Evolutionary conservation across 495 filamentous ascomycete genomes (phyloP).

Genomic region (Mycothermus thermophilus): DNA sequence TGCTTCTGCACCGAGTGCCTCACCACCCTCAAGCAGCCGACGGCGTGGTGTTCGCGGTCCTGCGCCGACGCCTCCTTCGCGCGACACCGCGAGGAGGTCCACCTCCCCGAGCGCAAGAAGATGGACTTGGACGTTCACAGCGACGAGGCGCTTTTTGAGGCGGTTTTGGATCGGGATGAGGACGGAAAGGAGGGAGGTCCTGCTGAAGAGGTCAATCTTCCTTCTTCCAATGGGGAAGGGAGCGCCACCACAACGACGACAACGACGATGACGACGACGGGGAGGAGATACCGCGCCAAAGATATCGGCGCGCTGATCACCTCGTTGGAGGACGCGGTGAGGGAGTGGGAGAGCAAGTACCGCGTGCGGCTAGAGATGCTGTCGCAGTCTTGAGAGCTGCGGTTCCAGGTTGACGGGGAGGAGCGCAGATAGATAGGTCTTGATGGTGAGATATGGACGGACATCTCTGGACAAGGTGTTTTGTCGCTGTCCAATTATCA

Average conservation of each 20-base stretch:
- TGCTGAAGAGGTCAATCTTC: too few relatives aligned
- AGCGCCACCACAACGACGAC: background rate
- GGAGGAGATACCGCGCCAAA: slow-evolving; percentile 18
- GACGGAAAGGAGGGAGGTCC: background rate
- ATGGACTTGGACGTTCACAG: slow-evolving; percentile 13
- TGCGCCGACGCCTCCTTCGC: slow-evolving; percentile 30
- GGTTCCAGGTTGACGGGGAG: too few relatives aligned
- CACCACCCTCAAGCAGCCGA: slow-evolving; percentile 15
- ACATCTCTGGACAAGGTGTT: too few relatives aligned
- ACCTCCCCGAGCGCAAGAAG: slow-evolving; percentile 21
- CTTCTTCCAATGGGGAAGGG: too few relatives aligned
- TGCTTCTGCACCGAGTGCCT: slow-evolving; percentile 32
- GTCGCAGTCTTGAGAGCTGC: background rate
- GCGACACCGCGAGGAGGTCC: slow-evolving; percentile 26
- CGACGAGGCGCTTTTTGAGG: slow-evolving; percentile 15
- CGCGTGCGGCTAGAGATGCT: slow-evolving; percentile 6
- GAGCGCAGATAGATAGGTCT: too few relatives aligned
- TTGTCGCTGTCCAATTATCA: too few relatives aligned
- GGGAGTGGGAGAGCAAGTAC: slow-evolving; percentile 24
- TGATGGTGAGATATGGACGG: too few relatives aligned
- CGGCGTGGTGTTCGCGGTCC: slow-evolving; percentile 26
- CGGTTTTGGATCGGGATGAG: slow-evolving; percentile 1
- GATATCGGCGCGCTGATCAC: slow-evolving; percentile 19
- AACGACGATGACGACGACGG: background rate
- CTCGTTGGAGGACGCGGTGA: slow-evolving; percentile 16